Evolutionary conservation across 352 stramenopile genomes (phyloP), one percentile per base, ranked within the genome.

Genomic region (Pythium apleroticum): DNA sequence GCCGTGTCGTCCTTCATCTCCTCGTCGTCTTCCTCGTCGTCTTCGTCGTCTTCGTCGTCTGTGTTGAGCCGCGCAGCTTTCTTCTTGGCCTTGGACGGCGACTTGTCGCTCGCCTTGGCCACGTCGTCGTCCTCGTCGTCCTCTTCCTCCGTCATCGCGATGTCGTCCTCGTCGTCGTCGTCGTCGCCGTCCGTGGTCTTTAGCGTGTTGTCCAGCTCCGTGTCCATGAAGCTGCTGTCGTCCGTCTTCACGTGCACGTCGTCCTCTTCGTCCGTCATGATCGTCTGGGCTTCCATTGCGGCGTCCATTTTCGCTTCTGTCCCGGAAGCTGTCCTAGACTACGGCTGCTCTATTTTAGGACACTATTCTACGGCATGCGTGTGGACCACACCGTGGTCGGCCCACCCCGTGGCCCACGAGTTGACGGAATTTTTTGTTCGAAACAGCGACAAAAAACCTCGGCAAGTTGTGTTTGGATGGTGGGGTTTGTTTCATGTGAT

Each of bases 121-220:
- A 22, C 11, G n/a, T 65, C 69, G 33, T 55, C 43, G 37, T 71
- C 65, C 24, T 69, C 63, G 35, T 75, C 64, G 31, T 87, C 81
- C 12, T 89, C 81, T 31, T 89, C 80, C 33, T 82, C 80, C n/a
- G 73, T 85, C 48, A 75, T 66, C 22, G 52, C 62, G 11, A 68
- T 60, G 50, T 68, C 58, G 28, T 75, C 64, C 22, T 87, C 81
- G 11, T 89, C 81, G 3, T 80, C 76, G 19, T 87, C 79, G 6
- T 80, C 69, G 1, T 81, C 71, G 12, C 71, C 73, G 4, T 76
- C 80, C 27, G 73, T 75, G 24, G 76, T 60, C 45, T 73, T 69
- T 2, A 53, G 12, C n/a, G 59, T 52, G 15, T 41, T 52, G 19
- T 64, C 58, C 54, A 70, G 50, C 12, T 60, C 52, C 20, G 57